Percentiles rank a stretch among this genome's conserved stretches.
Conservation (phyloP, 2,329 filamentous ascomycete species). For the Epichloe gansuensis region DNA sequence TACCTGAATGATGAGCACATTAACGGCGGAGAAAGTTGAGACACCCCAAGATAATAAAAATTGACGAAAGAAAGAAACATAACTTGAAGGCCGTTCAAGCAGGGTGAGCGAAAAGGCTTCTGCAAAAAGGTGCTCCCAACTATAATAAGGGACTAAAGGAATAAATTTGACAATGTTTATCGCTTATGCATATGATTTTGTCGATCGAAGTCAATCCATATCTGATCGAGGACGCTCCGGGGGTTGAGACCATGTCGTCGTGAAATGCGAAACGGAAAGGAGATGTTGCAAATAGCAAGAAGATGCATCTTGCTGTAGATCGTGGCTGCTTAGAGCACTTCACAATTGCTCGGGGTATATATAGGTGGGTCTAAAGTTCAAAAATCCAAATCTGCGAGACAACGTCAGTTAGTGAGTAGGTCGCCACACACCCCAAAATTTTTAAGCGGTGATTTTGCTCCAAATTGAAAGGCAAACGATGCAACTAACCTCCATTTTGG, state of each 20-base stretch:
- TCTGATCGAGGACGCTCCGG: not conserved
- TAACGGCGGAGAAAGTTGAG: not conserved
- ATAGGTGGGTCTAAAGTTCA: constrained; percentile 20
- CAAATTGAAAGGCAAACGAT: not conserved
- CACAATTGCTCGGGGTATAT: constrained; percentile 9
- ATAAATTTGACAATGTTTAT: not conserved
- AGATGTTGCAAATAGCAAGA: not conserved
- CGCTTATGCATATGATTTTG: not conserved
- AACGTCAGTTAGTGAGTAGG: constrained; percentile 14
- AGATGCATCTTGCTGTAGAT: not conserved
- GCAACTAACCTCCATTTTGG: constrained; percentile 79
- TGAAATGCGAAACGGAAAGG: constrained; percentile 4
- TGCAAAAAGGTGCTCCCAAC: too few species aligned
- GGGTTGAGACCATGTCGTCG: constrained; percentile 8
- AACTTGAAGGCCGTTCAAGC: not conserved
- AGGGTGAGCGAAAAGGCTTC: not conserved
- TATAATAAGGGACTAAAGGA: not conserved
- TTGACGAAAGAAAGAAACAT: not conserved
- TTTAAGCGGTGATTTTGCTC: not conserved
- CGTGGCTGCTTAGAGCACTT: not conserved
- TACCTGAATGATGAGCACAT: too few species aligned
- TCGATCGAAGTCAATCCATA: not conserved
- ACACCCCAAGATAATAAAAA: not conserved
- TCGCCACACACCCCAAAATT: not conserved
- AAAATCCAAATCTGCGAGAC: constrained; percentile 34